Percentiles rank a stretch among this genome's conserved stretches.
Conservation (phyloP, 306 rosid species). For the Glycine latifolia region DNA sequence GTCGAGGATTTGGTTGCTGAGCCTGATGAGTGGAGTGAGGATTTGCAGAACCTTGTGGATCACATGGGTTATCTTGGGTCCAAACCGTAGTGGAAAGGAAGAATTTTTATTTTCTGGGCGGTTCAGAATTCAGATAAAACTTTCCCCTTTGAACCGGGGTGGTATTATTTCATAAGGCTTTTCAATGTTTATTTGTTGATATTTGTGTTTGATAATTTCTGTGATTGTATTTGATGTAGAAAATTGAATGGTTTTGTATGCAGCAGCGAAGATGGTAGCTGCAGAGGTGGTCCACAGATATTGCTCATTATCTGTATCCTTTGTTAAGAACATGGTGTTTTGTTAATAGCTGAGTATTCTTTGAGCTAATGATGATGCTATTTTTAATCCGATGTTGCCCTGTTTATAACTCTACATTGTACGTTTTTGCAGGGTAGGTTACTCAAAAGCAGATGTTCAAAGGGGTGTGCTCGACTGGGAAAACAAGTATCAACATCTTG, state of each 20-base stretch:
- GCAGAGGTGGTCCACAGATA: constrained; percentile 43
- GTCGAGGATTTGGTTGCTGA: constrained; percentile 62
- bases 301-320: too few species aligned
- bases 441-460: not conserved
- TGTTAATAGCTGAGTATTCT: not conserved
- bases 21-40: constrained; percentile 68
- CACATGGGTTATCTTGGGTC: constrained; percentile 74
- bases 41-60: constrained; percentile 73
- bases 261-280: constrained; percentile 51
- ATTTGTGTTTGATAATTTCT: not conserved
- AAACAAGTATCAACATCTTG: too few species aligned
- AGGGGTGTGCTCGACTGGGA: not conserved
- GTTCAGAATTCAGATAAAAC: constrained; percentile 33
- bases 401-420: constrained; percentile 17
- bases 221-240: constrained; percentile 47
- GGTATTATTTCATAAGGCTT: constrained; percentile 41
- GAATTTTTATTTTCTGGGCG: constrained; percentile 19
- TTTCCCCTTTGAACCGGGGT: not conserved
- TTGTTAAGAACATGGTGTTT: not conserved
- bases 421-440: constrained; percentile 52
- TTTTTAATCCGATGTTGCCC: not conserved
- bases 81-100: constrained; percentile 27
- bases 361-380: not conserved
- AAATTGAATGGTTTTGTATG: constrained; percentile 50
- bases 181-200: not conserved